Base-by-base conservation (phyloP, 805 yeast species). In the Wickerhamomyces alni region DNA sequence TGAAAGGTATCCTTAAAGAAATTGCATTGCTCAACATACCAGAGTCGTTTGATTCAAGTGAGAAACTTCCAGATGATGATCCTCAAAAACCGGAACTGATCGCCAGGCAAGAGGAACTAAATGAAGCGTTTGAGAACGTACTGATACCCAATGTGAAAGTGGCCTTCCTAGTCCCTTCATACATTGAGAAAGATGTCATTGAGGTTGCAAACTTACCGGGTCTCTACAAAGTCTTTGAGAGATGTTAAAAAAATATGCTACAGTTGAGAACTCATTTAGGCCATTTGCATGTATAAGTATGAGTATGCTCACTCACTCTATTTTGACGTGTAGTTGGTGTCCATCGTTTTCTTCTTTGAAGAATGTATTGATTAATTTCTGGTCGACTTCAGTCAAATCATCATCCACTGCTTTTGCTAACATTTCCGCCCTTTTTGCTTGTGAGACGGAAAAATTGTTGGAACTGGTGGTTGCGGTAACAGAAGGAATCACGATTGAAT, bases 151-250 rank as follows among this genome's bases (percentile, higher is more conserved):
- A 74, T 17, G 55, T 87, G 7, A 80, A 81, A 46, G 67, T 67
- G 43, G 62, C 78, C 34, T 74, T 87, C 21, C 55, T 87, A 12
- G 95, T 89, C 0, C 75, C 94, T 0, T 65, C 65, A 12, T 54
- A 52, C 3, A 50, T 87, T 28, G 47, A 60, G 5, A 54, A 66
- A 12, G 80, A 77, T 40, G 77, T 88, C 4, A 73, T 86, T 5
- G 96, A 91, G 58, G 77, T 93, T 29, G 97, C 99, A 0, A 88
- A 82, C 55, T 61, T 93, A 24, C 98, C 98, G 2, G 95, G 95
- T 0, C 65, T 93, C 41, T 93, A 93, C 61, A 76, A 72, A 52
- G 95, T 94, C 5, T 93, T 93, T 66, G 99, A 93, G 64, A 70
- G 99, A 57, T 93, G 99, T 53, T 85, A 26, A 11, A 26, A 26